These are phyloP conservation scores for Lactarius sanguifluus DNA, from an alignment of 768 basidiomycete genomes.

Conservation along the genomic window DNA sequence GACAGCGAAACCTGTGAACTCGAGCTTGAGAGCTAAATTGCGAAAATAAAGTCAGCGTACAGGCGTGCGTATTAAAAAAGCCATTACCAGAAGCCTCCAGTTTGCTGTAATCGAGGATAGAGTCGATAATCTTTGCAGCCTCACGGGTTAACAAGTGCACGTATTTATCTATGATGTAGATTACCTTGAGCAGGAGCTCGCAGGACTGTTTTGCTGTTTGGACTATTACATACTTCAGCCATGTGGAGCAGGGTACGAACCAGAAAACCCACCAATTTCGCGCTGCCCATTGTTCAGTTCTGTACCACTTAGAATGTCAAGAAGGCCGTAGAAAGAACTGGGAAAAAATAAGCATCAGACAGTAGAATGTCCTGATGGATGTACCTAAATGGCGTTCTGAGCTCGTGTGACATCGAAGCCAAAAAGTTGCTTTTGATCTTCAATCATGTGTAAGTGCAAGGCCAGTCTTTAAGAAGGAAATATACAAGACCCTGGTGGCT, in stretches of 20 bases:
- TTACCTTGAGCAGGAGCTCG: constrained; percentile 67
- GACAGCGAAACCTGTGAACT: constrained; percentile 62
- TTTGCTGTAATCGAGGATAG: constrained; percentile 78
- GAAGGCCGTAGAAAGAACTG: constrained; percentile 70
- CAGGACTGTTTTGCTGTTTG: constrained; percentile 80
- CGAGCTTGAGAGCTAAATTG: constrained; percentile 61
- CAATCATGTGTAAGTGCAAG: constrained; percentile 5
- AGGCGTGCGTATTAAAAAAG: background rate
- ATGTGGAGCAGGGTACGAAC: constrained; percentile 5
- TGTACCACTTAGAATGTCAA: constrained; percentile 72
- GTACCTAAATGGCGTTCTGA: constrained; percentile 77
- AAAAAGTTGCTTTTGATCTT: constrained; percentile 79
- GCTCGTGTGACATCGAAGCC: constrained; percentile 74
- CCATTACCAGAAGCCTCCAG: constrained; percentile 65
- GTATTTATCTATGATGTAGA: background rate
- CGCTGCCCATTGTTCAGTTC: constrained; percentile 66
- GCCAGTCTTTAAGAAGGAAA: constrained; percentile 11
- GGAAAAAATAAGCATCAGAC: constrained; percentile 5
- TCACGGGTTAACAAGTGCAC: background rate
- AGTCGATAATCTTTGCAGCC: constrained; percentile 63
- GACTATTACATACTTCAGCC: constrained; percentile 39
- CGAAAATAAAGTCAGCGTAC: constrained; percentile 20
- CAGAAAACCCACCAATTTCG: constrained; percentile 53
- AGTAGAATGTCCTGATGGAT: background rate
- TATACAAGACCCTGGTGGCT: constrained; percentile 58